These are phyloP conservation scores for Paxillus involutus DNA, from an alignment of 768 basidiomycete species.

Conservation along the genomic window DNA sequence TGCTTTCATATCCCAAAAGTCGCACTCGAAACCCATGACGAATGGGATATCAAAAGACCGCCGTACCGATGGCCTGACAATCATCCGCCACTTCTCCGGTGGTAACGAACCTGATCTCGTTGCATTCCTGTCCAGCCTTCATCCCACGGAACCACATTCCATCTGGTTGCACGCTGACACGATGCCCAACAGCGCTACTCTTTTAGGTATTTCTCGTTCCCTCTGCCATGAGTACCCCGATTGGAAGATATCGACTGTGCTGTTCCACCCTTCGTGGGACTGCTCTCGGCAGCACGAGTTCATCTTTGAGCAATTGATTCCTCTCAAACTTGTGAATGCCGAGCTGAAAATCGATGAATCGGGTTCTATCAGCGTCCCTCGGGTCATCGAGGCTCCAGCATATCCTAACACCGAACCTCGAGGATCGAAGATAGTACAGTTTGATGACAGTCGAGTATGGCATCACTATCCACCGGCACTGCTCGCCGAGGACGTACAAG, in stretches of 20 bases:
- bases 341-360: neutral
- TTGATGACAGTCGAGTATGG: neutral
- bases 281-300: neutral
- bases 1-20: neutral
- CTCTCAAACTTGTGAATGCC: neutral
- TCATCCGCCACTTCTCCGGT: neutral
- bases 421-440: neutral
- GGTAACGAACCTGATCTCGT: neutral
- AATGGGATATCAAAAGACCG: neutral
- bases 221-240: neutral
- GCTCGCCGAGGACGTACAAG: neutral
- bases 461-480: neutral
- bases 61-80: too few species aligned
- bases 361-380: neutral
- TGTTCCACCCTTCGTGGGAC: neutral
- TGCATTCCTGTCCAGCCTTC: neutral
- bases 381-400: neutral
- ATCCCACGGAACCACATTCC: neutral
- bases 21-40: neutral
- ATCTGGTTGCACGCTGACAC: neutral
- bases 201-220: neutral
- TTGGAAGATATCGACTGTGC: neutral
- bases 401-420: neutral
- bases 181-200: neutral
- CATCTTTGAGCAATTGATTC: neutral